Base-by-base conservation (phyloP, 768 basidiomycete species). In the Tricholomella constricta region DNA sequence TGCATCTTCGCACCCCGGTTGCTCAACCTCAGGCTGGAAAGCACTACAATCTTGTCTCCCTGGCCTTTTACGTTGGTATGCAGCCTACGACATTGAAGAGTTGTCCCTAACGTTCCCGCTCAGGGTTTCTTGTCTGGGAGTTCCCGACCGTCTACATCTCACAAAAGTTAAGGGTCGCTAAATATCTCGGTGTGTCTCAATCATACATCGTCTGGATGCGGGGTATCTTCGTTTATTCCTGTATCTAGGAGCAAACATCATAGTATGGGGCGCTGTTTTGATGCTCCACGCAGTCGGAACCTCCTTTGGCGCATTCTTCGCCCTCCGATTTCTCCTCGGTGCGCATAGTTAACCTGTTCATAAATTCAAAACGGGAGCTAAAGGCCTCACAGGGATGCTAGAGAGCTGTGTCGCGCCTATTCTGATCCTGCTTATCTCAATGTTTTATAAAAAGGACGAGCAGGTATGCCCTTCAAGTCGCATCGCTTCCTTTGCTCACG, bases 401-500 rank as follows among this genome's bases (percentile, higher is more conserved):
- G 85, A 88, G 64, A 77, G 76, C 56, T 85, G 84, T 59, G 85
- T 86, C 12, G 77, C 82, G 4, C 85, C 85, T 0, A 81, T 77
- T 58, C 69, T 86, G 29, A 81, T 87, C 65, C 67, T 85, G 46
- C 76, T 86, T 34, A 76, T 85, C 36, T 79, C 82, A 9, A 83
- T 85, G 79, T 86, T 85, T 62, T 86, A 85, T 69, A 83, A 81
- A 72, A 86, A 85, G 67, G 71, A 83, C 45, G 85, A 86, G 58
- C 84, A 86, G 72, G 79, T 75, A 38, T 14, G 7, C 15, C 7
- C 20, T 4, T 17, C 6, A 37, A 10, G 8, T 17, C 9, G 38
- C 19, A 6, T 11, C 17, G 19, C 25, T 51, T n/a, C 4, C 4
- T 15, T 14, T 7, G 40, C 37, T 44, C 22, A 41, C 26, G 20